These are phyloP conservation scores for Clavispora fructus DNA, from an alignment of 805 yeast species.

Conservation along the genomic window DNA sequence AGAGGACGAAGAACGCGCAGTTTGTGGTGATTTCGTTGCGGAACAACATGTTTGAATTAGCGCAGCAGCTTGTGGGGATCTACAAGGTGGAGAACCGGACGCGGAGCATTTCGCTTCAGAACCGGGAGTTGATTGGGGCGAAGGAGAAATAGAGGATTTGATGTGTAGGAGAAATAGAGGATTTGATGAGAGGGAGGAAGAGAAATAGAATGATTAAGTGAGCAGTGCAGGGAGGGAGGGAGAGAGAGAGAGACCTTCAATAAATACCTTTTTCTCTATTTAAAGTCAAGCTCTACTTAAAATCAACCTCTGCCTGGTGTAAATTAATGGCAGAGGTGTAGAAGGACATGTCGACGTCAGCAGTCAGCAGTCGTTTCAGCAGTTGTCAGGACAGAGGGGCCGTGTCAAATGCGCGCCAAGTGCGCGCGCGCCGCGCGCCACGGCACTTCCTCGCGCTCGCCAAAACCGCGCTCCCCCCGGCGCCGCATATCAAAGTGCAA, in stretches of 20 bases:
- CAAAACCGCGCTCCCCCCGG: slow-evolving; percentile 67
- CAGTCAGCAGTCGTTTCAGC: too few relatives aligned
- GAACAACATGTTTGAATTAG: slow-evolving; percentile 96
- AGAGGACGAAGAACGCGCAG: slow-evolving; percentile 93
- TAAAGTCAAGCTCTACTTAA: too few relatives aligned
- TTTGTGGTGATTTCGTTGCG: slow-evolving; percentile 91
- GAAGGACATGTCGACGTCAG: too few relatives aligned
- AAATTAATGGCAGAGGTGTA: too few relatives aligned
- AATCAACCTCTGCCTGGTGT: too few relatives aligned
- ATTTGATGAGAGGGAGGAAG: too few relatives aligned
- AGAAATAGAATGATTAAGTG: too few relatives aligned
- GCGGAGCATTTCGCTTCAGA: slow-evolving; percentile 70
- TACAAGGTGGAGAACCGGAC: slow-evolving; percentile 93
- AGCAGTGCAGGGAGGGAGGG: too few relatives aligned
- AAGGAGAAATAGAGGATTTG: neutral
- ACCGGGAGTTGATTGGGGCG: slow-evolving; percentile 43
- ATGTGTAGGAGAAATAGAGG: neutral
- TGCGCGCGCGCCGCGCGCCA: slow-evolving; percentile 13
- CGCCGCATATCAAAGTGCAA: slow-evolving; percentile 59
- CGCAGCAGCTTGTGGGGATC: slow-evolving; percentile 90
- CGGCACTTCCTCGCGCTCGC: slow-evolving; percentile 38
- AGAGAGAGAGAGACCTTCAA: too few relatives aligned
- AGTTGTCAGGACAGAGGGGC: too few relatives aligned
- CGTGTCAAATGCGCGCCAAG: slow-evolving; percentile 10
- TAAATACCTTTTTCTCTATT: too few relatives aligned